Base-by-base conservation (phyloP, 345 rosid genomes). In the Gossypium turneri region DNA sequence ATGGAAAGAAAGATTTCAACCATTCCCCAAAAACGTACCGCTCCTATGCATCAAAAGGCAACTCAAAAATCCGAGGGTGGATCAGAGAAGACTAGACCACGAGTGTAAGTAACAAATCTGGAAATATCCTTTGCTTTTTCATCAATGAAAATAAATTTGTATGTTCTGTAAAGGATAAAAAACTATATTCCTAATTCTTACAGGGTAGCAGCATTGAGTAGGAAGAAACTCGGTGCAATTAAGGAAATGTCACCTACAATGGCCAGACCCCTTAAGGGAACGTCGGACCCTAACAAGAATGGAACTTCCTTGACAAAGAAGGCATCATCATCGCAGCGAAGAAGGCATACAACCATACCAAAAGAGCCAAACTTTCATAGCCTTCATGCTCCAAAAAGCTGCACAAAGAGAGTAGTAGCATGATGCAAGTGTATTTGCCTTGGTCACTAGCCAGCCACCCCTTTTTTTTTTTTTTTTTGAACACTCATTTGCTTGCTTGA, bases 381-480 rank as follows among this genome's bases (percentile, higher is more conserved):
- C 11, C 73, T 90, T 41, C 95, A 90, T 69, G 51, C 69, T 15
- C 97, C 98, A 3, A 93, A 86, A 84, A 89, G 88, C 88, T 90
- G 94, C 85, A 83, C 84, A 38, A 82, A 81, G 73, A 85, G 82
- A 83, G 59, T 67, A 60, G 61, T 66, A 62, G 77, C 82, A 47
- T 72, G 61, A 16, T 45, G 41, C 58, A 73, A 2, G 12, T 60
- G 58, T 47, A 25, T 73, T 44, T 43, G 3, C 34, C 53, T 64
- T 67, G 79, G 81, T 84, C 86, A 86, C 12, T 12, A 12, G 12
- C 19, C 12, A 67, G 81, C 20, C 59, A 34, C 9, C 76, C 78
- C 65, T 67, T 73, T 88, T 84, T 83, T 87, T 83, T 87, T 83
- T 72, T 29, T 82, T 81, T 84, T 85, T 82, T 80, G 67, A 34